Base-by-base conservation (phyloP, 257 asterid genomes). In the Salvia hispanica region DNA sequence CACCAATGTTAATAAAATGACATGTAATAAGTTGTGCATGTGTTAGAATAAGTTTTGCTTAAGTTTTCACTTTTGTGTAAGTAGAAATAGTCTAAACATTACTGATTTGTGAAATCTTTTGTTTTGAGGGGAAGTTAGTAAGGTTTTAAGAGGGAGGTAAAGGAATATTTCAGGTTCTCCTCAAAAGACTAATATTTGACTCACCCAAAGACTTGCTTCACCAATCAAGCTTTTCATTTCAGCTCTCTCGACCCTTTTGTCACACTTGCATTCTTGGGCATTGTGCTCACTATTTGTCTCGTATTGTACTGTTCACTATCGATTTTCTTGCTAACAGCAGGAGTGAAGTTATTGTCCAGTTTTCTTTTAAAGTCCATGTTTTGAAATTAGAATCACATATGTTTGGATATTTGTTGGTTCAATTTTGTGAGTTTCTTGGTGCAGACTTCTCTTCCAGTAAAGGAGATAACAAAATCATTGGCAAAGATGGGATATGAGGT, bases 401-500 rank as follows among this genome's bases (percentile, higher is more conserved):
- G 51, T 47, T 18, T 25, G 54, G 3, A 4, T 58, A 37, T 3
- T 25, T 36, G 12, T 9, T 9, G 61, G 48, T 62, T 39, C 2
- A 39, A 39, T 39, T 42, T 56, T 53, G 6, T 47, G 13, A 40
- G 25, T 7, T 33, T 60, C 3, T 18, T 12, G 61, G 31, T 63
- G 76, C 78, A 93, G 98, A 88, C 85, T 61, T 61, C 78, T 53
- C 90, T 92, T 57, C 94, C 97, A 0, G 82, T 90, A 7, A 92
- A 84, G 83, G 89, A 86, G 62, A 86, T 93, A 14, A 75, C 86
- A 2, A 74, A 82, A 72, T 70, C 84, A 37, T 64, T 90, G 74
- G 93, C 85, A 10, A 85, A 90, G 76, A 90, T 76, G 97, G 98
- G 98, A 3, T 88, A 72, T 39, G 96, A 90, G 76, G 98, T 92